These are phyloP conservation scores for Xerocomus subilludens DNA, from an alignment of 1,284 basidiomycete genomes.

Conservation along the genomic window DNA sequence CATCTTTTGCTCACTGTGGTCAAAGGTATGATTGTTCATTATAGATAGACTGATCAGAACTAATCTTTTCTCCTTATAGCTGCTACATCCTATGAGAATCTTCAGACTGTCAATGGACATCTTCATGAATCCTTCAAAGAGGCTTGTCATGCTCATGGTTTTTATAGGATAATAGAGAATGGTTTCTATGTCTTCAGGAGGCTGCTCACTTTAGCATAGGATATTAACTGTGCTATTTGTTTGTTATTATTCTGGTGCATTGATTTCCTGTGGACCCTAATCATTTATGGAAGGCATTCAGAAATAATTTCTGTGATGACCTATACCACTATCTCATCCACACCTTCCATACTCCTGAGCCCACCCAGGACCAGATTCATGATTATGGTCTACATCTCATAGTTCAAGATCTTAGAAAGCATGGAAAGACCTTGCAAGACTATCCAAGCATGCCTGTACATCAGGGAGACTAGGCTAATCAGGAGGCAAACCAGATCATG, in stretches of 20 bases:
- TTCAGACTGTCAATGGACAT: slow-evolving; percentile 39
- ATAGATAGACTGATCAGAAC: too few species aligned
- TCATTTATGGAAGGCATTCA: background rate
- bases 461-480: slow-evolving; percentile 46
- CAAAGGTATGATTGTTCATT: too few species aligned
- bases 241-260: background rate
- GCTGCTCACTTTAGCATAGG: slow-evolving; percentile 51
- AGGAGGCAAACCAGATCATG: slow-evolving; percentile 52
- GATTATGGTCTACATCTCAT: slow-evolving; percentile 59
- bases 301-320: slow-evolving; percentile 54
- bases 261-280: background rate
- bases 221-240: slow-evolving; percentile 39
- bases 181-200: slow-evolving; percentile 50
- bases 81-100: slow-evolving; percentile 50
- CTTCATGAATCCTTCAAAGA: slow-evolving; percentile 42
- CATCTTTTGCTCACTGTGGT: slow-evolving; percentile 20
- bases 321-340: slow-evolving; percentile 28
- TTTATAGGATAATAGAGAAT: slow-evolving; percentile 56
- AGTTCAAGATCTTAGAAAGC: slow-evolving; percentile 35
- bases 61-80: slow-evolving; percentile 26
- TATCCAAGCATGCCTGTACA: slow-evolving; percentile 51
- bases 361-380: slow-evolving; percentile 50
- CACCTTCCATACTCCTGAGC: slow-evolving; percentile 24
- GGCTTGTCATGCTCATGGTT: slow-evolving; percentile 50
- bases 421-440: slow-evolving; percentile 20